phyloP scores from a whole-genome alignment of 805 yeast species.

The Ascoidea asiatica region DNA sequence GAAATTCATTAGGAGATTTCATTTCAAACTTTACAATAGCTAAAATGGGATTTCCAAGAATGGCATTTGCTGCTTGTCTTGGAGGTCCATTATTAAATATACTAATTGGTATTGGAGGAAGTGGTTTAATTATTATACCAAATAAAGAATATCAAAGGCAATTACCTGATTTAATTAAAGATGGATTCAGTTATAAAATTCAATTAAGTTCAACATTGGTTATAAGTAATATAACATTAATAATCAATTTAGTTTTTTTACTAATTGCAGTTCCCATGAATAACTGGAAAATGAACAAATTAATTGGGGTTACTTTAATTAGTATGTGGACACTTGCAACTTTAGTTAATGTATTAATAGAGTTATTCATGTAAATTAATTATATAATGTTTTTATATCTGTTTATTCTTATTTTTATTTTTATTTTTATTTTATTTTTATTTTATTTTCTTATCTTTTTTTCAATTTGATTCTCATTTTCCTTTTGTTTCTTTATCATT shows the following conservation, averaged over 20 bases:
- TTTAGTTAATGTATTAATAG: slow-evolving; percentile 12
- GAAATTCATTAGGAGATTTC: slow-evolving; percentile 86
- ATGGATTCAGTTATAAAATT: slow-evolving; percentile 4
- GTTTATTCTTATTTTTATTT: neutral
- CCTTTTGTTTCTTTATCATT: neutral
- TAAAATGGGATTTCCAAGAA: slow-evolving; percentile 64
- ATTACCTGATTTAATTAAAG: slow-evolving; percentile 3
- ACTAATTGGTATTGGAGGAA: slow-evolving; percentile 68
- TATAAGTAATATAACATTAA: slow-evolving; percentile 13
- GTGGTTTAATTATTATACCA: slow-evolving; percentile 38
- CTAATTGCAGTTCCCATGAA: slow-evolving; percentile 13
- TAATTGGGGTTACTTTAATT: slow-evolving; percentile 14
- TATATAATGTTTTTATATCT: neutral
- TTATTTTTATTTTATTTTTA: too few species aligned
- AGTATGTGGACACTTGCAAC: slow-evolving; percentile 16
- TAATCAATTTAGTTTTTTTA: slow-evolving; percentile 12
- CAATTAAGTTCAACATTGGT: slow-evolving; percentile 13
- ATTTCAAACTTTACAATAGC: slow-evolving; percentile 76
- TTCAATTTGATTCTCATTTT: too few species aligned
- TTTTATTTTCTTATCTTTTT: too few species aligned
- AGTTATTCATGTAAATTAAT: slow-evolving; percentile 6
- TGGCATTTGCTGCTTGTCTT: slow-evolving; percentile 93
- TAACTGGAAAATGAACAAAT: slow-evolving; percentile 14
- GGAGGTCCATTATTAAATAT: slow-evolving; percentile 82
- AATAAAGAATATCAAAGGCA: slow-evolving; percentile 3